Conservation (phyloP, 768 basidiomycete species). For the Kockovaella imperatae region DNA sequence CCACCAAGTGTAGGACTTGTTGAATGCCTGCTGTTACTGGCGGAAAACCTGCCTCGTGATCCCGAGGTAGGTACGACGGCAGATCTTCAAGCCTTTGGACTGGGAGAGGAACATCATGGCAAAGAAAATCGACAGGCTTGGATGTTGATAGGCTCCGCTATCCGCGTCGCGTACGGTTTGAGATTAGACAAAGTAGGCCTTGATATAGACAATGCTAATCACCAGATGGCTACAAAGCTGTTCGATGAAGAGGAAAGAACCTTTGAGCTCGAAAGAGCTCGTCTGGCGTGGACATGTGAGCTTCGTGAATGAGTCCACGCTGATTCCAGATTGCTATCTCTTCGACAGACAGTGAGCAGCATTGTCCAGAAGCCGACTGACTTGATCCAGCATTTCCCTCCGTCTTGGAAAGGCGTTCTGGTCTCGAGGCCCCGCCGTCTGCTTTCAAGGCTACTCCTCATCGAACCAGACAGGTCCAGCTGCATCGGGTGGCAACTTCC, state of each 20-base stretch:
- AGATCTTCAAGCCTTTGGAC: slow-evolving; percentile 21
- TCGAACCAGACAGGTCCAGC: slow-evolving; percentile 39
- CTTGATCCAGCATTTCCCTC: slow-evolving; percentile 23
- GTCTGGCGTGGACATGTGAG: slow-evolving; percentile 43
- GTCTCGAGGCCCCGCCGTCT: slow-evolving; percentile 38
- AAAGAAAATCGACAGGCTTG: slow-evolving; percentile 42
- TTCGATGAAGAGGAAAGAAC: slow-evolving; percentile 27
- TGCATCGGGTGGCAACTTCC: slow-evolving; percentile 33
- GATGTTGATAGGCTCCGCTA: slow-evolving; percentile 41
- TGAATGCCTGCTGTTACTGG: slow-evolving; percentile 36
- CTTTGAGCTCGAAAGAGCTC: slow-evolving; percentile 28
- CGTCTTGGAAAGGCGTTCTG: slow-evolving; percentile 41
- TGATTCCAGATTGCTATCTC: slow-evolving; percentile 36
- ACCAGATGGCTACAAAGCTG: slow-evolving; percentile 19
- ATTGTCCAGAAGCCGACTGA: neutral
- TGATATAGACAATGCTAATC: slow-evolving; percentile 5
- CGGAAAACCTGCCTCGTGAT: slow-evolving; percentile 40
- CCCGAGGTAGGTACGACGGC: slow-evolving; percentile 20
- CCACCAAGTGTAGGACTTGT: slow-evolving; percentile 38
- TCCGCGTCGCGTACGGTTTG: slow-evolving; percentile 37
- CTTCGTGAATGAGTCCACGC: slow-evolving; percentile 1
- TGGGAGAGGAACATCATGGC: slow-evolving; percentile 31
- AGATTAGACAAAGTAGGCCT: slow-evolving; percentile 35
- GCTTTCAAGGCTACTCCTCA: slow-evolving; percentile 40
- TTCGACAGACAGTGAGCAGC: slow-evolving; percentile 38